A percentile compares a stretch with the other conserved stretches of the same genome.
phyloP scores from a whole-genome alignment of 2,329 filamentous ascomycete species.

The Elsinoe batatas region DNA sequence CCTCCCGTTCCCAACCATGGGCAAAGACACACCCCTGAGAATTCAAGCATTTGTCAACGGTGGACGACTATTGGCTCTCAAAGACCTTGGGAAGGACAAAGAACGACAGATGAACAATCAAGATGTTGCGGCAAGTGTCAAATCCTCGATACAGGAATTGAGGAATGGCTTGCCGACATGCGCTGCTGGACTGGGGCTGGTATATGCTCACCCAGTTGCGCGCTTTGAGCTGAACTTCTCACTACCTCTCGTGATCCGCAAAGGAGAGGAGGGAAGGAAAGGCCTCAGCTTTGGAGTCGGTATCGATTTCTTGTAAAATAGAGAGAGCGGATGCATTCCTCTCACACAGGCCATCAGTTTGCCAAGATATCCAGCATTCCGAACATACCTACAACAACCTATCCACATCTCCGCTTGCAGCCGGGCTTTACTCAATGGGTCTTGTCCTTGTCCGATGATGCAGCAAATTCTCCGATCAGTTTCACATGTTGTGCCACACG shows the following conservation, averaged over 20 bases:
- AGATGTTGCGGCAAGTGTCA: conserved; percentile 46
- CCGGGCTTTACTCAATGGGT: not conserved
- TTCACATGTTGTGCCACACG: not conserved
- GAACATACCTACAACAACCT: not conserved
- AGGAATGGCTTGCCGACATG: conserved; percentile 69
- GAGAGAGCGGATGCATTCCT: not conserved
- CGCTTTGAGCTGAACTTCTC: conserved; percentile 95
- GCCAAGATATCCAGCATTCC: conserved; percentile 11
- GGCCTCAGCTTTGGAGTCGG: conserved; percentile 92
- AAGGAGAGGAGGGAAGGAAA: conserved; percentile 80
- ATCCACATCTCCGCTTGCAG: not conserved
- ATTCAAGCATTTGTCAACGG: conserved; percentile 88
- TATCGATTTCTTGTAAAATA: conserved; percentile 74
- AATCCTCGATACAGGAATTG: conserved; percentile 58
- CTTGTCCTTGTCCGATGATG: not conserved
- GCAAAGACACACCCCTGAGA: conserved; percentile 72
- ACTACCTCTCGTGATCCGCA: conserved; percentile 69
- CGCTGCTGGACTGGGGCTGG: conserved; percentile 77
- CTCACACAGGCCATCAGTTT: conserved; percentile 2
- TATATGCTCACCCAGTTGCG: conserved; percentile 90
- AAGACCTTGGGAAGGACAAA: conserved; percentile 34
- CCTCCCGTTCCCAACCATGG: conserved; percentile 71
- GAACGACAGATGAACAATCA: conserved; percentile 39
- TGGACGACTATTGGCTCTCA: conserved; percentile 70
- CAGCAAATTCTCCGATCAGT: conserved; percentile 1